Base-by-base conservation (phyloP, 148 eudicot genomes). In the Rheum nobile region DNA sequence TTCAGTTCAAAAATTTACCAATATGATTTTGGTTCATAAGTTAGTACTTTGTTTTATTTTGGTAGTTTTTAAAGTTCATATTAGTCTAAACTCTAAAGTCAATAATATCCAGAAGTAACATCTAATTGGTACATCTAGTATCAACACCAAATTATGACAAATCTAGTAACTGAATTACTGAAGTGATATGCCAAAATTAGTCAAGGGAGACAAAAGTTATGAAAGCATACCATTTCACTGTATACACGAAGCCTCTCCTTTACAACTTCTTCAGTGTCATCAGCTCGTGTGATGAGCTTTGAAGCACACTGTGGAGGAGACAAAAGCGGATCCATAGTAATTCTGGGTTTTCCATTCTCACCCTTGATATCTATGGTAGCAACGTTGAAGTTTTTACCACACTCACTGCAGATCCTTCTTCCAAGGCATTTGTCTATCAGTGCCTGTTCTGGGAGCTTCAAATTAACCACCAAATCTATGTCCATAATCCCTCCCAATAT, bases 341-440 rank as follows among this genome's bases (percentile, higher is more conserved):
- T 89, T 21, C 65, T 84, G 72, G 97, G 96, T 72, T 80, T 82
- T 57, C 99, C 97, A 81, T 88, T 82, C 82, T 90, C 96, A 46
- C 85, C 92, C 82, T 86, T 82, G 69, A 88, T 83, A 79, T 90
- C 74, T 48, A 96, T 90, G 72, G 88, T 61, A 63, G 97, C 99
- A 63, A 96, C 90, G 74, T 96, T 96, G 72, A 78, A 96, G 78
- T 88, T 88, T 84, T 96, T 92, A 12, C 97, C 90, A 77, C 99
- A 96, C 80, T 92, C 80, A n/a, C 85, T 75, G 77, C 99, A 96
- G 38, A 85, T 84, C 79, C 99, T 90, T 83, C 99, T 82, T 13
- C 99, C 99, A 63, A 96, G 91, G 85, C 99, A 96, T 85, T 96
- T 96, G 75, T 96, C 97, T 31, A 96, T 42, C 82, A 96, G 44